Percentiles rank a stretch among this genome's conserved stretches.
These are phyloP conservation scores for Ophiostoma himal-ulmi DNA, from an alignment of 2,329 filamentous ascomycete genomes.

Conservation along the genomic window DNA sequence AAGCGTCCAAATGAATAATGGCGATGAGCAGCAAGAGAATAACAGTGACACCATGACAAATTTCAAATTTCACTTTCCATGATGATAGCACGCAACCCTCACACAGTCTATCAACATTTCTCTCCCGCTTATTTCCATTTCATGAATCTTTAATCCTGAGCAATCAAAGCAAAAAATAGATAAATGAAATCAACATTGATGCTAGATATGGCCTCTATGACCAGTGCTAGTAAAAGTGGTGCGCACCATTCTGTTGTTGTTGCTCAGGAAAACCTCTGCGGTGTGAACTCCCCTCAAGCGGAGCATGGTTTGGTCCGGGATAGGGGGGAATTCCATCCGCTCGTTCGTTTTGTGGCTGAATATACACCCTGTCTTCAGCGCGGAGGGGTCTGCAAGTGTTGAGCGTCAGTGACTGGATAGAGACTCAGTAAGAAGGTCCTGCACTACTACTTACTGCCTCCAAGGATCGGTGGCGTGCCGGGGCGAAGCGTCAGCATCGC, in stretches of 20 bases:
- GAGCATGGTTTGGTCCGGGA: not conserved
- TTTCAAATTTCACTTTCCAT: not conserved
- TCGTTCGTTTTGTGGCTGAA: not conserved
- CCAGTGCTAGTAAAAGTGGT: not conserved
- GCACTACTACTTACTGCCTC: constrained; percentile 4
- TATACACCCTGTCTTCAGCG: not conserved
- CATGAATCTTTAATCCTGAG: not conserved
- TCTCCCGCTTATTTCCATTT: not conserved
- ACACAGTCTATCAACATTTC: not conserved
- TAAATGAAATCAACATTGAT: not conserved
- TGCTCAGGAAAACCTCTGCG: not conserved
- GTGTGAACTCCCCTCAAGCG: not conserved
- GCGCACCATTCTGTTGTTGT: not conserved
- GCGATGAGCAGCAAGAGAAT: not conserved
- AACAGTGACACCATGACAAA: not conserved
- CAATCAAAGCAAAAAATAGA: not conserved
- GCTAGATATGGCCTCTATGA: not conserved
- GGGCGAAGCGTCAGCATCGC: not conserved
- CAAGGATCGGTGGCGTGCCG: not conserved
- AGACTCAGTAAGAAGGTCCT: not conserved
- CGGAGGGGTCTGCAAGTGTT: not conserved
- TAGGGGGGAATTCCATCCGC: not conserved
- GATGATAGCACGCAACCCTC: not conserved
- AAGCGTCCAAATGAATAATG: not conserved
- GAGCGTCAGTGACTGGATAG: not conserved